Conservation (phyloP, 768 basidiomycete genomes). For the Hericium erinaceus region DNA sequence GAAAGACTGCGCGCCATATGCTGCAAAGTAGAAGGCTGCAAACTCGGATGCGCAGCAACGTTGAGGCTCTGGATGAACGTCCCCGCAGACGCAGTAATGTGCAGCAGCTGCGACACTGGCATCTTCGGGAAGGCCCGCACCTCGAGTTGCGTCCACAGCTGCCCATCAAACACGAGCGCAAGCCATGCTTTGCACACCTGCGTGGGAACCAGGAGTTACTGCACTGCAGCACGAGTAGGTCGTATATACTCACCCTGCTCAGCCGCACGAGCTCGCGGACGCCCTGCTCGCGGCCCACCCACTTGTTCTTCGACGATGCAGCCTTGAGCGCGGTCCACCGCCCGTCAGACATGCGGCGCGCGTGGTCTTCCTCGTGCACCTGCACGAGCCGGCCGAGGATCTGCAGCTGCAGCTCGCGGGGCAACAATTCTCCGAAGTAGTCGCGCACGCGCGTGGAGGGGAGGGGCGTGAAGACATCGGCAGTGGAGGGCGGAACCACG, state of each 20-base stretch:
- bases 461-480: slow-evolving; percentile 45
- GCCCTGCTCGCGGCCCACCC: slow-evolving; percentile 71
- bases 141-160: slow-evolving; percentile 69
- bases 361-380: slow-evolving; percentile 51
- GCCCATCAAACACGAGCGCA: slow-evolving; percentile 70
- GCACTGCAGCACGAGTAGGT: not conserved
- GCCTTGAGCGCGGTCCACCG: slow-evolving; percentile 59
- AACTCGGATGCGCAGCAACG: slow-evolving; percentile 48
- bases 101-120: slow-evolving; percentile 39
- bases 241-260: slow-evolving; percentile 52
- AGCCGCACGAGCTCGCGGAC: slow-evolving; percentile 71
- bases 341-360: slow-evolving; percentile 31
- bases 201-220: slow-evolving; percentile 6
- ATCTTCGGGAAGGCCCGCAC: slow-evolving; percentile 53
- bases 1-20: slow-evolving; percentile 48
- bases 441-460: slow-evolving; percentile 39
- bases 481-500: slow-evolving; percentile 38
- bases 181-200: slow-evolving; percentile 79
- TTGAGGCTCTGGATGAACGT: slow-evolving; percentile 57
- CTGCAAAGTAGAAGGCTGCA: slow-evolving; percentile 40
- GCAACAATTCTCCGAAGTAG: slow-evolving; percentile 57
- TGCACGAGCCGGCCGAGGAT: slow-evolving; percentile 48
- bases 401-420: slow-evolving; percentile 58
- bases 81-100: slow-evolving; percentile 47
- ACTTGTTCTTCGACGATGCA: slow-evolving; percentile 40